Evolutionary conservation across 345 rosid species (phyloP), one percentile per base, ranked within the genome.

Genomic region (Bretschneidera sinensis): DNA sequence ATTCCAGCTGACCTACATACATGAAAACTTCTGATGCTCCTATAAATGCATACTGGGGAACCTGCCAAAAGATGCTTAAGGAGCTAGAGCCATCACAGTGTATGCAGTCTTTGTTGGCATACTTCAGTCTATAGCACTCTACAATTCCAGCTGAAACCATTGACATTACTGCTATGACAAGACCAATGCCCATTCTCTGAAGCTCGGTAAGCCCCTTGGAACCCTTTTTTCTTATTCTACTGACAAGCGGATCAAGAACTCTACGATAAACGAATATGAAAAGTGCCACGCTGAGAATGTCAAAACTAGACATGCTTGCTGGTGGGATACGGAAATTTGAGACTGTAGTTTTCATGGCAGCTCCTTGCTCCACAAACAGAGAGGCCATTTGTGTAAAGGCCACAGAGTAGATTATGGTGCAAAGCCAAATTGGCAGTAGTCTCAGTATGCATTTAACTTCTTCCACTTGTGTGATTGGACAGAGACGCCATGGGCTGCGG

Each of bases 371-470:
- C 18, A 95, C 99, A 47, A 95, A 95, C 15, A 95, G 79, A 33
- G 99, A 95, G 19, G 99, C 99, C 99, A 95, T 95, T 69, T 95
- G 99, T 6, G 99, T 94, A 74, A 94, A 94, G 60, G 84, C 97
- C 0, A 94, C 97, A 0, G 99, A 94, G 82, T 95, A 95, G 58
- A 91, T 54, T n/a, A n/a, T n/a, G n/a, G n/a, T n/a, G n/a, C n/a
- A n/a, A n/a, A n/a, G n/a, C n/a, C n/a, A n/a, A n/a, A n/a, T n/a
- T n/a, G n/a, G n/a, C n/a, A n/a, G n/a, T n/a, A n/a, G n/a, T n/a
- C n/a, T n/a, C n/a, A n/a, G 79, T 63, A 95, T 81, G 82, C 97
- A 91, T 77, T 95, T 95, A 70, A 95, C 97, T 82, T 95, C 99
- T 65, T 95, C 99, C n/a, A 95, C 96, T 77, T 95, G 99, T 48